phyloP scores from a whole-genome alignment of 1,284 basidiomycete genomes.

The Meira nashicola region DNA sequence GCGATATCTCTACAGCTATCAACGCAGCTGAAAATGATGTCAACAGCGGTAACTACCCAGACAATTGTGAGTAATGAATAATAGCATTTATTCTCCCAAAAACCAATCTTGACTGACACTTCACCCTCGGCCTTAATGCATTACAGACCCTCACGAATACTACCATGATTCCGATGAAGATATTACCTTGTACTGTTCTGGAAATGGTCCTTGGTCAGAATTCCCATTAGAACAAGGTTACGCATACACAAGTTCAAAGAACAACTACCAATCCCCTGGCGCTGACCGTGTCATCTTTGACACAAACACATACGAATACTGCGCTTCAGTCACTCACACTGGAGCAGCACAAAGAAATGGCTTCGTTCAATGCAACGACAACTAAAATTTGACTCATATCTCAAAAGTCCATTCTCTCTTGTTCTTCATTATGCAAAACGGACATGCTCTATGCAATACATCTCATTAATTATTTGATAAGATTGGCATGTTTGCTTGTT shows the following conservation, averaged over 20 bases:
- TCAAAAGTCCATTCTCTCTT: too few species aligned
- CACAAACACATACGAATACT: constrained; percentile 12
- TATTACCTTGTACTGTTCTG: constrained; percentile 8
- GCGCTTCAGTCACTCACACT: constrained; percentile 14
- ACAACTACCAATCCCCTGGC: constrained; percentile 13
- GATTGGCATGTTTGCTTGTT: too few species aligned
- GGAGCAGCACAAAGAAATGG: background rate
- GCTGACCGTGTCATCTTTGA: constrained; percentile 15
- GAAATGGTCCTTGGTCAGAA: constrained; percentile 13
- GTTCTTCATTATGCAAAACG: too few species aligned
- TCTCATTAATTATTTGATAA: too few species aligned
- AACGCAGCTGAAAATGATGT: constrained; percentile 10
- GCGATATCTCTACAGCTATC: constrained; percentile 15
- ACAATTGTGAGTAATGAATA: constrained; percentile 5
- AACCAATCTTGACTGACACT: background rate
- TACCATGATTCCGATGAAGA: constrained; percentile 8
- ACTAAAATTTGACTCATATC: background rate
- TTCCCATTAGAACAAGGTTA: constrained; percentile 13
- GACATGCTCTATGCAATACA: too few species aligned
- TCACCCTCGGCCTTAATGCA: background rate
- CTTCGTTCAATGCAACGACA: constrained; percentile 15
- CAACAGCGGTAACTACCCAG: constrained; percentile 4
- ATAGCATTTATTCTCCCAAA: background rate
- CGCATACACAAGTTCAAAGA: background rate
- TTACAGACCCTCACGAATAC: constrained; percentile 12